Base-by-base conservation (phyloP, 108 stramenopile genomes). In the Hondaea fermentalgiana region DNA sequence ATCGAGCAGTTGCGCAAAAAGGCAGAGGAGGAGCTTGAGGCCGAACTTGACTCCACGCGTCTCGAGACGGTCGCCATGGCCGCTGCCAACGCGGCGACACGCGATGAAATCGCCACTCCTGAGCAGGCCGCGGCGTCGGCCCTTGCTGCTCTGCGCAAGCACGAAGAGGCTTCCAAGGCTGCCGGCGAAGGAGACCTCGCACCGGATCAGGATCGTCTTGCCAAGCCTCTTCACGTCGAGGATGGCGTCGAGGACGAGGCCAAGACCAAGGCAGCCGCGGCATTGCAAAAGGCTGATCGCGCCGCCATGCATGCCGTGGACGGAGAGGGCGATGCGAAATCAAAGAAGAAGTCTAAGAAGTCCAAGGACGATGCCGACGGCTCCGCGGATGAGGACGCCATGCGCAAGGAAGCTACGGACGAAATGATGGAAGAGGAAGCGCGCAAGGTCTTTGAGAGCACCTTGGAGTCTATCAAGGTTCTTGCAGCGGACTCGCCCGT, bases 21-120 rank as follows among this genome's bases (percentile, higher is more conserved):
- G 72, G 88, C 90, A 5, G 59, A 87, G 44, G 53, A 64, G 53
- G 88, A 90, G 87, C 87, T 60, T 25, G 17, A 90, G 57, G 43
- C 5, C 23, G 87, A 91, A 59, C 29, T 53, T 16, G 76, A 53
- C 51, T 4, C 8, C 49, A 45, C 45, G n/a, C n/a, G 25, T 47
- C 49, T 47, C 51, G 76, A 83, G 76, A 83, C 25, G 43, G 51
- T 53, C 76, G 45, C 51, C 25, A 53, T 45, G 19, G 76, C 76
- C 25, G 76, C 51, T 45, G 49, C 49, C 76, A 83, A 83, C 45
- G 51, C 76, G 6, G 76, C 64, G 25, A 69, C 64, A 12, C 64
- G 64, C 42, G 64, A 69, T 23, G 64, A 69, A 69, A 69, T 69
- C 17, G 64, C 64, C 25, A 69, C 64, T 1, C 64, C 64, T 12